phyloP scores from a whole-genome alignment of 2,329 filamentous ascomycete species.

The Fusarium chlamydosporum region DNA sequence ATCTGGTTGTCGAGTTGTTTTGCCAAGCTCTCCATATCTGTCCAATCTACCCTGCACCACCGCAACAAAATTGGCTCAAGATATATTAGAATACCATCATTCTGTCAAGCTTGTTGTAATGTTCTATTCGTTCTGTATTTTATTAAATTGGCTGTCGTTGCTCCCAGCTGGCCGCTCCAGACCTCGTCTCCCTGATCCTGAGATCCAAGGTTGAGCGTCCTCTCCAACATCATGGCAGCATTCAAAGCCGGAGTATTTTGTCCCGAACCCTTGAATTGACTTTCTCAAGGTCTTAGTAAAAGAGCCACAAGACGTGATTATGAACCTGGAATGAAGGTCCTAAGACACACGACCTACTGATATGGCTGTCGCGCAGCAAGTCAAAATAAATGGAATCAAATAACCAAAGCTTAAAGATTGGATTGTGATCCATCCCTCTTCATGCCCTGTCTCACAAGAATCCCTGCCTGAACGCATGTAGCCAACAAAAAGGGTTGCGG shows the following conservation, averaged over 20 bases:
- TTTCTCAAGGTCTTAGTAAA: background rate
- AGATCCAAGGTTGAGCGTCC: constrained; percentile 5
- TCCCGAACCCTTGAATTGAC: constrained; percentile 13
- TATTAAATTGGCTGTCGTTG: background rate
- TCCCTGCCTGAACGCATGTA: constrained; percentile 1
- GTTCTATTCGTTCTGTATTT: background rate
- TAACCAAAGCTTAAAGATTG: background rate
- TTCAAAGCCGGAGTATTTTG: background rate
- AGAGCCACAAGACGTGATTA: background rate
- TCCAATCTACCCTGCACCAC: constrained; percentile 35
- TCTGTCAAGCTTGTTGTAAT: background rate
- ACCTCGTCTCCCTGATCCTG: constrained; percentile 4
- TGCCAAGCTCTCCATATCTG: background rate
- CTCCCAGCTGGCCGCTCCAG: background rate
- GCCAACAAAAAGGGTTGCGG: constrained; percentile 22
- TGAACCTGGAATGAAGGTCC: constrained; percentile 31
- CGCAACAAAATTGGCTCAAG: background rate
- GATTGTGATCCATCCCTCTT: constrained; percentile 17
- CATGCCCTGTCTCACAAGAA: constrained; percentile 12
- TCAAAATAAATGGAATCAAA: background rate
- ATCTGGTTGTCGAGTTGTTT: background rate
- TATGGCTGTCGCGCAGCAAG: background rate
- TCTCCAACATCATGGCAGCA: background rate
- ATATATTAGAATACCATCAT: no score
- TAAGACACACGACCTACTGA: constrained; percentile 17